phyloP scores from a whole-genome alignment of 208 protist species.

The Acanthamoeba royreba region DNA sequence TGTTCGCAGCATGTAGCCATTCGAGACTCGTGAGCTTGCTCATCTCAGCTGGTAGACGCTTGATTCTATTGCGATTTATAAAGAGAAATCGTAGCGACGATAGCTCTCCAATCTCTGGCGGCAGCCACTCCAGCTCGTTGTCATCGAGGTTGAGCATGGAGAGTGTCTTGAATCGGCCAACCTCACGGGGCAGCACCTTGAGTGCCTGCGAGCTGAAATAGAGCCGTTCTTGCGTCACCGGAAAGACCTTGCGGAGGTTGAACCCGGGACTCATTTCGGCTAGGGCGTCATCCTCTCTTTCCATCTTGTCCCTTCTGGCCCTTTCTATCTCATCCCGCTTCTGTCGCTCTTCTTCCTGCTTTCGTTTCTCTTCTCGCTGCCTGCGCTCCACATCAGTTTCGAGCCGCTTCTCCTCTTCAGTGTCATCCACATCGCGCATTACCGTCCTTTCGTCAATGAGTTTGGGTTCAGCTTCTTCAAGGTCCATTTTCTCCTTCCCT shows the following conservation, averaged over 20 bases:
- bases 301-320: background rate
- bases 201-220: background rate
- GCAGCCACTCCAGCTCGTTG: slow-evolving; percentile 39
- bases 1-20: background rate
- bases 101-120: slow-evolving; percentile 8
- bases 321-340: background rate
- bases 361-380: background rate
- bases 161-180: background rate
- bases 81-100: background rate
- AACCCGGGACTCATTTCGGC: background rate
- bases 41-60: slow-evolving; percentile 6
- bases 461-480: background rate
- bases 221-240: background rate
- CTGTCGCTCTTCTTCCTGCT: background rate
- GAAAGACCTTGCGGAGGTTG: background rate
- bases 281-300: background rate
- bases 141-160: slow-evolving; percentile 52
- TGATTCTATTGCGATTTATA: slow-evolving; percentile 26
- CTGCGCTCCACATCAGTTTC: background rate
- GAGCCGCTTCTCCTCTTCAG: background rate
- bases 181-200: background rate
- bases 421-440: background rate
- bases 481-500: background rate
- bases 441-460: background rate
- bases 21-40: background rate